Evolutionary conservation across 352 stramenopile genomes (phyloP), one percentile per base, ranked within the genome.

Genomic region (Pythium biforme): DNA sequence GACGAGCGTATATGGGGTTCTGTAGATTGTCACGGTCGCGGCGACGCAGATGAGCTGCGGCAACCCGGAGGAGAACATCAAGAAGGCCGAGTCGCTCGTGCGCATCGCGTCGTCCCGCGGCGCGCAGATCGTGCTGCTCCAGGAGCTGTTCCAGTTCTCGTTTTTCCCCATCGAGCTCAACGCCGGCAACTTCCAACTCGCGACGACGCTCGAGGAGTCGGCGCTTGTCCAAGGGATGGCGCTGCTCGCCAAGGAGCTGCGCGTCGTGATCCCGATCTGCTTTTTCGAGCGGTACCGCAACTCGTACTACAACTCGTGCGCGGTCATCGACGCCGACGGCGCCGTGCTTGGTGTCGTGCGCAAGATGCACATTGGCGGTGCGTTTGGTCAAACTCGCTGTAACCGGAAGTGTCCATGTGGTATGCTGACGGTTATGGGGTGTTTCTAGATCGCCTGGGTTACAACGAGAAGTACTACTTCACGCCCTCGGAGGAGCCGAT

Each of bases 401-500:
- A n/a, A n/a, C n/a, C n/a, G n/a, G n/a, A n/a, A n/a, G n/a, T n/a
- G n/a, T n/a, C n/a, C n/a, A n/a, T n/a, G 29, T 33, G 29, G 29
- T 33, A 33, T 33, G 29, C n/a, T n/a, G n/a, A n/a, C n/a, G n/a
- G n/a, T n/a, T 19, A 39, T n/a, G 9, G 22, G 26, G 43, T 56
- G 29, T 34, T 4, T 43, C 25, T 33, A 88, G 88, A 97, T 68
- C 88, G 89, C 11, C 84, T 96, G 33, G 91, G 91, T 17, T 94
- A 91, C 79, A 93, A 95, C 50, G 88, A 97, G 50, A 96, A 96
- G 66, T 97, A 97, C 68, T 97, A 97, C 76, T 97, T 97, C 63
- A 95, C 82, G 51, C 92, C 92, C 0, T 90, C 89, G 1, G 88
- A 97, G 66, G 89, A 90, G 62, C 73, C 87, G 45, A 94, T 96